phyloP scores from a whole-genome alignment of 2,329 filamentous ascomycete genomes.

The Chaetomium sp. region DNA sequence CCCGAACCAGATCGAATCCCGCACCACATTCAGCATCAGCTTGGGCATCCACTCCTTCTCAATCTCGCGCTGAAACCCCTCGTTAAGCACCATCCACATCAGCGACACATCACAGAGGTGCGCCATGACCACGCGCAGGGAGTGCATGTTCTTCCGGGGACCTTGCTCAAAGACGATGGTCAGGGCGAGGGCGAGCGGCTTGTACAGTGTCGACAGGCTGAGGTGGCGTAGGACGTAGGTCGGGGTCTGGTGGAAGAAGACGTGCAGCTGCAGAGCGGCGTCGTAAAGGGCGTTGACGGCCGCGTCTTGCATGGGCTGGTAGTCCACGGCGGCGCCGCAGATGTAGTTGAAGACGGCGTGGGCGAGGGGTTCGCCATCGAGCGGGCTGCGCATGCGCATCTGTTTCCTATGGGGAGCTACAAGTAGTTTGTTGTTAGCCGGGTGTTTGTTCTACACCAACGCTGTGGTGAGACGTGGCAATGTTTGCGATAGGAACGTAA shows the following conservation, averaged over 20 bases:
- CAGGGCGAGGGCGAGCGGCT: constrained; percentile 20
- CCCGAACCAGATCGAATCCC: not conserved
- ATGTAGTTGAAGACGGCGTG: constrained; percentile 25
- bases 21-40: not conserved
- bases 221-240: constrained; percentile 3
- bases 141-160: constrained; percentile 10
- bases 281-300: constrained; percentile 50
- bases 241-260: constrained; percentile 8
- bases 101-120: constrained; percentile 22
- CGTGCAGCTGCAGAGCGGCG: constrained; percentile 43
- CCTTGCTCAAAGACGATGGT: constrained; percentile 25
- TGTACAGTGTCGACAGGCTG: constrained; percentile 20
- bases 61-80: constrained; percentile 18
- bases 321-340: constrained; percentile 23
- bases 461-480: not conserved
- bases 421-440: not conserved
- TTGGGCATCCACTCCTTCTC: not conserved
- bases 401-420: not conserved
- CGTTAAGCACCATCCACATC: constrained; percentile 21
- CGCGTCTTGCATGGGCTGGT: constrained; percentile 22
- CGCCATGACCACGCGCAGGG: constrained; percentile 23
- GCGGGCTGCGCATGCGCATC: not conserved
- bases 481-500: not conserved
- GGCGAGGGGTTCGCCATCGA: constrained; percentile 18
- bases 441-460: not conserved